Evolutionary conservation across 192 early-diverging fungal genomes (phyloP).

Genomic region (Geranomyces michiganensis): DNA sequence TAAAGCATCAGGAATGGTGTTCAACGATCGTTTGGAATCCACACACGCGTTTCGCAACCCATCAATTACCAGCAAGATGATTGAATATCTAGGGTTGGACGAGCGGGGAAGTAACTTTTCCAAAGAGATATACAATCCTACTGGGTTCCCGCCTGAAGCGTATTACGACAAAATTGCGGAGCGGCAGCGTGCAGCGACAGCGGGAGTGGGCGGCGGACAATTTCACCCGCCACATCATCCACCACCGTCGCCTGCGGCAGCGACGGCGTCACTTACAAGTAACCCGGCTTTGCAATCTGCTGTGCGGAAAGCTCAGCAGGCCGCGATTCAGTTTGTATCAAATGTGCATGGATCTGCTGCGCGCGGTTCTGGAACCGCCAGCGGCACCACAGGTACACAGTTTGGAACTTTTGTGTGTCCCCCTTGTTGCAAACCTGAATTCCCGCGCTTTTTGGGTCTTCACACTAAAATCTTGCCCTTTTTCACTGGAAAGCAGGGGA

Average conservation of each 20-base stretch:
- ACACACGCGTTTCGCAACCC: constrained; percentile 93
- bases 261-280: not conserved
- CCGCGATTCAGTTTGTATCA: constrained; percentile 35
- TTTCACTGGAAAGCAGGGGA: too few species aligned
- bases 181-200: not conserved
- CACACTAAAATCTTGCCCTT: too few species aligned
- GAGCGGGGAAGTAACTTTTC: constrained; percentile 81
- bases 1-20: constrained; percentile 67
- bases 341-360: constrained; percentile 24
- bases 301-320: constrained; percentile 31
- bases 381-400: too few species aligned
- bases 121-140: constrained; percentile 70
- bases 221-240: not conserved
- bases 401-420: too few species aligned
- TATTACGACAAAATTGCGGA: constrained; percentile 52
- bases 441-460: too few species aligned
- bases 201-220: not conserved
- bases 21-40: constrained; percentile 78
- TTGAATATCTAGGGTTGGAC: constrained; percentile 80
- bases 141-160: constrained; percentile 60
- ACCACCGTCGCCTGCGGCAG: not conserved
- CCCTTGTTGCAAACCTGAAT: not conserved
- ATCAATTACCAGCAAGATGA: constrained; percentile 83
- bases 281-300: constrained; percentile 19
- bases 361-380: not conserved